Percentiles rank a stretch among this genome's conserved stretches.
These are phyloP conservation scores for Priceomyces carsonii DNA, from an alignment of 805 yeast genomes.

Conservation along the genomic window DNA sequence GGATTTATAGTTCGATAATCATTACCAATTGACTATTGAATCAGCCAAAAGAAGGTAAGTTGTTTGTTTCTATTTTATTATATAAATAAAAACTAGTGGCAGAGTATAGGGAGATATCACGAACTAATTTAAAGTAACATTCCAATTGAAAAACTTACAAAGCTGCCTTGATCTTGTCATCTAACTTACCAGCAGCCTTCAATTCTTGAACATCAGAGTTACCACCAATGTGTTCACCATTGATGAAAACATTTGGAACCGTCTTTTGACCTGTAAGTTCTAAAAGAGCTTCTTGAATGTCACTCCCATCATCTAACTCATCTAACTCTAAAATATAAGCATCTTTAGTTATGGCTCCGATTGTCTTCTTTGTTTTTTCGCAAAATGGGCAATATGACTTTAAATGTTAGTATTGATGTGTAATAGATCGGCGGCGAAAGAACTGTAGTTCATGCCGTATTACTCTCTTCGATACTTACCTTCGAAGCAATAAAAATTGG, in stretches of 20 bases:
- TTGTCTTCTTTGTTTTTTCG: conserved; percentile 44
- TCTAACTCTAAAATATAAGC: conserved; percentile 60
- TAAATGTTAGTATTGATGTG: conserved; percentile 16
- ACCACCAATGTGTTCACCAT: conserved; percentile 94
- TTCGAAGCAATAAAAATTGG: conserved; percentile 81
- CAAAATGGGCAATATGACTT: conserved; percentile 46
- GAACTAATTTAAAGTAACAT: too few species aligned
- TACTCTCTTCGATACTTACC: conserved; percentile 40
- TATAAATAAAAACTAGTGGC: too few species aligned
- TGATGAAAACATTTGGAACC: conserved; percentile 90
- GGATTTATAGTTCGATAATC: too few species aligned
- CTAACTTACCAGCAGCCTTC: conserved; percentile 61
- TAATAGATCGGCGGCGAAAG: too few species aligned
- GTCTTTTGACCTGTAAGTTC: conserved; percentile 87
- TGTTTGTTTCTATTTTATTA: not conserved
- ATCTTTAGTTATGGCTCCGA: conserved; percentile 39
- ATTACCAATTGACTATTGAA: too few species aligned
- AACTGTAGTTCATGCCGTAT: too few species aligned
- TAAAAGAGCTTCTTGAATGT: conserved; percentile 74
- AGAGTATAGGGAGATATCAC: too few species aligned
- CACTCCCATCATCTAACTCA: conserved; percentile 65
- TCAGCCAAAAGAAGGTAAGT: not conserved
- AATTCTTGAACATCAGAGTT: conserved; percentile 84
- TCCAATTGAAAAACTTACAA: too few species aligned
- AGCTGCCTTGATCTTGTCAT: conserved; percentile 39